These are phyloP conservation scores for Syzygium aqueum DNA, from an alignment of 345 rosid species.

Conservation along the genomic window DNA sequence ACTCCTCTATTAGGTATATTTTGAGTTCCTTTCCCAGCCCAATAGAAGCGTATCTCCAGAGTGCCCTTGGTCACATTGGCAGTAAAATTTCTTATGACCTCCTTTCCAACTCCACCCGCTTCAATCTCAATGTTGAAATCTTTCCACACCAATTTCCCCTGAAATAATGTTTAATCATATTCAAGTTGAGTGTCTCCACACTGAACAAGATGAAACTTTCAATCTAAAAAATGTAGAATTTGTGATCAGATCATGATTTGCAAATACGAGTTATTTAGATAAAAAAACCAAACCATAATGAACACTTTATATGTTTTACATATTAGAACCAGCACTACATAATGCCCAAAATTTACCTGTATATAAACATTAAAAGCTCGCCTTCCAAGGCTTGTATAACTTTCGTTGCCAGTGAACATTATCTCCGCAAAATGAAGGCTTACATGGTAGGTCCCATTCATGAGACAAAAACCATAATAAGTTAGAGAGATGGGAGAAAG, in stretches of 20 bases:
- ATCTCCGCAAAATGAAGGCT: conserved; percentile 78
- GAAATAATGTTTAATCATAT: neutral
- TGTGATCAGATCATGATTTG: neutral
- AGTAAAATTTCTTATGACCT: conserved; percentile 10
- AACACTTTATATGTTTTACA: neutral
- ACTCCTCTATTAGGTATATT: conserved; percentile 30
- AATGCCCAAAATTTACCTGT: conserved; percentile 26
- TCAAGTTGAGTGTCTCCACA: neutral
- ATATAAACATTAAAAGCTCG: conserved; percentile 52
- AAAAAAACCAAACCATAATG: too few relatives aligned
- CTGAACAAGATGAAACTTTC: neutral
- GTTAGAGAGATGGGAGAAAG: conserved; percentile 38
- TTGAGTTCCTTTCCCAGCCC: conserved; percentile 64
- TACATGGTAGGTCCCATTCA: conserved; percentile 32
- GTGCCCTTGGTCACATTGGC: conserved; percentile 17
- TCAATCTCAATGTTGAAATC: conserved; percentile 47
- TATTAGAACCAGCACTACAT: neutral
- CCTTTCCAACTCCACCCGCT: conserved; percentile 37
- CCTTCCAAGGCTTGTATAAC: conserved; percentile 38
- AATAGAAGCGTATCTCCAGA: conserved; percentile 45
- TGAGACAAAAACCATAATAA: conserved; percentile 39
- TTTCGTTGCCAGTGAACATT: conserved; percentile 18
- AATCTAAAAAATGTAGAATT: neutral
- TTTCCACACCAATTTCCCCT: conserved; percentile 37
- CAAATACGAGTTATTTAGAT: accelerated